Evolutionary conservation across 2,329 filamentous ascomycete genomes (phyloP).

Genomic region (Mollisiaceae sp.): DNA sequence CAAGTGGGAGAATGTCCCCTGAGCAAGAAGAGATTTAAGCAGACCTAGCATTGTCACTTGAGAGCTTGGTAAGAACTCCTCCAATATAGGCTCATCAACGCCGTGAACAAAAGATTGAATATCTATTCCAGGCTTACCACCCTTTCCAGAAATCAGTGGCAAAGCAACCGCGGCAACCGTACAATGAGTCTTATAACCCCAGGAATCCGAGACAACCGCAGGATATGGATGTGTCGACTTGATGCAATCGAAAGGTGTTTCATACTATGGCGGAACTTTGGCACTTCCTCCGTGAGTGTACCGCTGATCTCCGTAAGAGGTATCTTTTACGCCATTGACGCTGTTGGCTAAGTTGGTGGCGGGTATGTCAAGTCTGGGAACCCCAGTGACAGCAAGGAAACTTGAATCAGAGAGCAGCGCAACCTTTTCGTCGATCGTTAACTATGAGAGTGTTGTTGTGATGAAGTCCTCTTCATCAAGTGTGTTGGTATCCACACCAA

Average conservation of each 20-base stretch:
- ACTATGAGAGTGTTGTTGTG: neutral
- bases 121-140: conserved; percentile 19
- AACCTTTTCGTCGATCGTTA: conserved; percentile 42
- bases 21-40: neutral
- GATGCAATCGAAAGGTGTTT: conserved; percentile 10
- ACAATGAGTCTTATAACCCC: conserved; percentile 2
- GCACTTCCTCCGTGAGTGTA: conserved; percentile 33
- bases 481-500: no score
- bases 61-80: conserved; percentile 11
- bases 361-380: conserved; percentile 4
- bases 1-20: conserved; percentile 16
- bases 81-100: neutral
- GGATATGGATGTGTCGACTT: neutral
- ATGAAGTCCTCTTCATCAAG: neutral
- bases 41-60: conserved; percentile 15
- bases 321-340: conserved; percentile 26
- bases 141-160: conserved; percentile 1
- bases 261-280: conserved; percentile 30
- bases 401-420: conserved; percentile 15
- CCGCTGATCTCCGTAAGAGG: conserved; percentile 12
- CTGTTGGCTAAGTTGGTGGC: conserved; percentile 17
- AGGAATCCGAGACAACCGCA: neutral
- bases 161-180: conserved; percentile 2
- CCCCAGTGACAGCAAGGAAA: conserved; percentile 15
- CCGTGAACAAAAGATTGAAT: conserved; percentile 16